Percentiles rank a stretch among this genome's conserved stretches.
These are phyloP conservation scores for Erodium texanum DNA, from an alignment of 441 rosid species.

Conservation along the genomic window DNA sequence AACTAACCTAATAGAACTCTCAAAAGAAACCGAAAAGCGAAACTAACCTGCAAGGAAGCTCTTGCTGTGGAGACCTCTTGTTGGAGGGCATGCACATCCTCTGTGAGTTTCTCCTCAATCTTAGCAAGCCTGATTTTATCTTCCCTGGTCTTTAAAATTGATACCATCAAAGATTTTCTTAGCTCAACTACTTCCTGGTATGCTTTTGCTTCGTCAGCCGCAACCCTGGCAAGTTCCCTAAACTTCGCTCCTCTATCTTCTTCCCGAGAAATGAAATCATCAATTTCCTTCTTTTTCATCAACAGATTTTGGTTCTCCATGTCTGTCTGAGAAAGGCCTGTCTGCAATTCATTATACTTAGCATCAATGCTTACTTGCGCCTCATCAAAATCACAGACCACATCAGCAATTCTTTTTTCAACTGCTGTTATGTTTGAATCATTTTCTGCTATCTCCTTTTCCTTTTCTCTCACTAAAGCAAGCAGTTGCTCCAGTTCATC, in stretches of 20 bases:
- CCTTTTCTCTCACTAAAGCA: slow-evolving; percentile 57
- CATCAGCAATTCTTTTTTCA: slow-evolving; percentile 44
- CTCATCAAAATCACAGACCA: slow-evolving; percentile 49
- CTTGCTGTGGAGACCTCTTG: slow-evolving; percentile 57
- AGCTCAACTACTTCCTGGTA: slow-evolving; percentile 43
- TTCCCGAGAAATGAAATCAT: slow-evolving; percentile 35
- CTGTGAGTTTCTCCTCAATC: slow-evolving; percentile 58
- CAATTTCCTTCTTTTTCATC: slow-evolving; percentile 48
- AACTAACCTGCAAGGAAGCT: slow-evolving; percentile 53
- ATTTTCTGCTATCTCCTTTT: slow-evolving; percentile 56
- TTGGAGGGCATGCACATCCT: slow-evolving; percentile 61
- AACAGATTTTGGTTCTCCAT: slow-evolving; percentile 37
- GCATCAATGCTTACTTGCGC: slow-evolving; percentile 40
- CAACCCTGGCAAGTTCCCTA: slow-evolving; percentile 46
- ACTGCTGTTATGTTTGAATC: slow-evolving; percentile 44
- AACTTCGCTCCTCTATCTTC: slow-evolving; percentile 48
- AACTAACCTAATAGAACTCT: background rate
- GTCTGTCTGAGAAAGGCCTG: slow-evolving; percentile 37
- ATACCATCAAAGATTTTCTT: slow-evolving; percentile 43
- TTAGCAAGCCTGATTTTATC: slow-evolving; percentile 54
- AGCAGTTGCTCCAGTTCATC: slow-evolving; percentile 52
- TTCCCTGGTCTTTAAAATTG: slow-evolving; percentile 51
- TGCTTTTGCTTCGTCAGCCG: slow-evolving; percentile 57
- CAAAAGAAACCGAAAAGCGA: slow-evolving; percentile 9
- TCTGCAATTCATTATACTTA: slow-evolving; percentile 38